Percentiles rank a stretch among this genome's conserved stretches.
Conservation (phyloP, 441 rosid species). For the Mallotus repandus region DNA sequence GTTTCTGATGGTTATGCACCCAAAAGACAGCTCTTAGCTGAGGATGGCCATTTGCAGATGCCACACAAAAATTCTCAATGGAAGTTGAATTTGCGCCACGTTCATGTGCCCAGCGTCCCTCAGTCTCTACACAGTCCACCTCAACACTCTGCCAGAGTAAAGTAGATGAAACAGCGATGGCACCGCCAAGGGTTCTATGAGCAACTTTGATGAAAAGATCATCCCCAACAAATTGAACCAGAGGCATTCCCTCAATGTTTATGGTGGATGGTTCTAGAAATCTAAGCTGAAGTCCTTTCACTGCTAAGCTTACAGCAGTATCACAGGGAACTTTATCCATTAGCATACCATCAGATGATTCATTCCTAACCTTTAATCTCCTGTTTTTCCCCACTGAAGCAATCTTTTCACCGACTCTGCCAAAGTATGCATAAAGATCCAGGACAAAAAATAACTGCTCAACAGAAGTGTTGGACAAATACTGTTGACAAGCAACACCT, state of each 20-base stretch:
- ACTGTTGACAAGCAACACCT: slow-evolving; percentile 85
- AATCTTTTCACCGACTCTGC: slow-evolving; percentile 74
- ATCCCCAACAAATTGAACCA: slow-evolving; percentile 86
- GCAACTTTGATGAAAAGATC: slow-evolving; percentile 72
- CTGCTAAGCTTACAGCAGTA: slow-evolving; percentile 77
- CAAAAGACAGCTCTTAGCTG: slow-evolving; percentile 85
- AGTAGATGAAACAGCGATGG: slow-evolving; percentile 82
- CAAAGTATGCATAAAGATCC: slow-evolving; percentile 81
- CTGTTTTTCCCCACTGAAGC: slow-evolving; percentile 60
- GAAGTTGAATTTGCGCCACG: slow-evolving; percentile 27
- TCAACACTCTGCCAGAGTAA: slow-evolving; percentile 75
- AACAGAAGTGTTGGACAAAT: slow-evolving; percentile 85
- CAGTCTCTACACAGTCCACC: slow-evolving; percentile 83
- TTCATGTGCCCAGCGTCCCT: slow-evolving; percentile 42
- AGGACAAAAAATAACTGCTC: slow-evolving; percentile 94
- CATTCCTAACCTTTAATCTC: slow-evolving; percentile 41
- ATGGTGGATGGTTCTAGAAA: slow-evolving; percentile 75
- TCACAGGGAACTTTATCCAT: slow-evolving; percentile 95
- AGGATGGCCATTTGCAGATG: slow-evolving; percentile 43
- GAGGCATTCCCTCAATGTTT: slow-evolving; percentile 66
- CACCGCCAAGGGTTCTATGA: slow-evolving; percentile 98
- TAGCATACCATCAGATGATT: slow-evolving; percentile 49
- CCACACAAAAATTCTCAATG: slow-evolving; percentile 39
- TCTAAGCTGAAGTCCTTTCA: slow-evolving; percentile 70
- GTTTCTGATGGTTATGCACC: slow-evolving; percentile 60